Conservation (phyloP, 2,329 filamentous ascomycete genomes). For the Stachybotrys chlorohalonatus region DNA sequence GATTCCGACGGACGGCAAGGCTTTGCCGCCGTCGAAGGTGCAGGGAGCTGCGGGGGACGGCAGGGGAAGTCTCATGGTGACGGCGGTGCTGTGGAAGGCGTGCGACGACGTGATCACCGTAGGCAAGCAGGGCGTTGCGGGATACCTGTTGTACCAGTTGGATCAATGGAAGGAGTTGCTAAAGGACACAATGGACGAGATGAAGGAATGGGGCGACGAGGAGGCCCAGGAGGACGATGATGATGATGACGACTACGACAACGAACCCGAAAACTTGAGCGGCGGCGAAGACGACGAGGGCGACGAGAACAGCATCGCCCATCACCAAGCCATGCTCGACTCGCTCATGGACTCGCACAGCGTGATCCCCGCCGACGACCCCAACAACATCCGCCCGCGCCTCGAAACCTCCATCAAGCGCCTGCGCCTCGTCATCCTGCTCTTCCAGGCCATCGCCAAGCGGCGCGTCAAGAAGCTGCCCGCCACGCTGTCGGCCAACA, state of each 20-base stretch:
- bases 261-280: constrained; percentile 7
- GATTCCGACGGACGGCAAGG: constrained; percentile 50
- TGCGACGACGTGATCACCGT: constrained; percentile 66
- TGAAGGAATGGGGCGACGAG: constrained; percentile 82
- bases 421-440: constrained; percentile 56
- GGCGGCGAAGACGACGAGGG: constrained; percentile 34
- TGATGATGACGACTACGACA: constrained; percentile 38
- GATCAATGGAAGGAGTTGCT: constrained; percentile 67
- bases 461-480: constrained; percentile 55
- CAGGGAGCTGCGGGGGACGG: constrained; percentile 24
- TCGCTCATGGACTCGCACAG: constrained; percentile 55
- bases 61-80: constrained; percentile 51
- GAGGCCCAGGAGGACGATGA: constrained; percentile 52
- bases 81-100: constrained; percentile 73
- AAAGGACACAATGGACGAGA: constrained; percentile 73
- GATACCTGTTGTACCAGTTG: constrained; percentile 61
- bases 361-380: constrained; percentile 55
- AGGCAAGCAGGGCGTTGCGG: constrained; percentile 57
- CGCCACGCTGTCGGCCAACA: constrained; percentile 12
- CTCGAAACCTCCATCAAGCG: constrained; percentile 56
- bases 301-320: constrained; percentile 18
- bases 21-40: constrained; percentile 22
- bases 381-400: constrained; percentile 53
- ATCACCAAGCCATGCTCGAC: constrained; percentile 53
- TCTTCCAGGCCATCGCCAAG: constrained; percentile 64